Percentiles rank a stretch among this genome's conserved stretches.
These are phyloP conservation scores for Trichoderma polysporum DNA, from an alignment of 2,329 filamentous ascomycete genomes.

Conservation along the genomic window DNA sequence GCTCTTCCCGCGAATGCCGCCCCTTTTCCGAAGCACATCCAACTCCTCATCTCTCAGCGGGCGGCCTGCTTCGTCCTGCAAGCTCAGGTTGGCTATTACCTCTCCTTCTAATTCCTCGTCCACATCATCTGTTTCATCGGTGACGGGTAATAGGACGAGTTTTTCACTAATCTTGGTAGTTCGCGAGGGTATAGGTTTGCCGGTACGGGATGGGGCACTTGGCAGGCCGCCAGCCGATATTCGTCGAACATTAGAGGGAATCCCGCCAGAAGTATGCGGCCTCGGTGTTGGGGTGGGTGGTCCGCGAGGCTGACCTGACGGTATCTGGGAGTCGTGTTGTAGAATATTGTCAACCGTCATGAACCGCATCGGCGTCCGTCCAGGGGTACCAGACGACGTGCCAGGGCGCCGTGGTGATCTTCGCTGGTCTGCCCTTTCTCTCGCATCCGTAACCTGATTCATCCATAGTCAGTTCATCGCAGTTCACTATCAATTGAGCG, in stretches of 20 bases:
- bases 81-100: conserved; percentile 35
- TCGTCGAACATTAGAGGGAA: conserved; percentile 28
- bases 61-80: conserved; percentile 59
- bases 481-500: not conserved
- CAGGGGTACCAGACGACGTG: conserved; percentile 31
- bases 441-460: conserved; percentile 40
- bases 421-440: conserved; percentile 37
- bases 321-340: conserved; percentile 90
- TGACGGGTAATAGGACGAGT: conserved; percentile 89
- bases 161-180: conserved; percentile 96
- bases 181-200: conserved; percentile 70
- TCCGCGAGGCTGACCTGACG: conserved; percentile 83
- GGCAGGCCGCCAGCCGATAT: conserved; percentile 42
- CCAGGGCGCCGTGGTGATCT: conserved; percentile 36
- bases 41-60: conserved; percentile 69
- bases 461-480: conserved; percentile 16
- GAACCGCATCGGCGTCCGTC: conserved; percentile 61
- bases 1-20: conserved; percentile 71
- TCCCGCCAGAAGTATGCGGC: conserved; percentile 25
- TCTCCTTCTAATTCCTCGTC: conserved; percentile 59
- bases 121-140: conserved; percentile 58
- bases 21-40: conserved; percentile 61
- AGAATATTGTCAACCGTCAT: conserved; percentile 94
- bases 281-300: conserved; percentile 55
- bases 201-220: conserved; percentile 44